phyloP scores from a whole-genome alignment of 2,329 filamentous ascomycete species.

The Zopfia rhizophila region DNA sequence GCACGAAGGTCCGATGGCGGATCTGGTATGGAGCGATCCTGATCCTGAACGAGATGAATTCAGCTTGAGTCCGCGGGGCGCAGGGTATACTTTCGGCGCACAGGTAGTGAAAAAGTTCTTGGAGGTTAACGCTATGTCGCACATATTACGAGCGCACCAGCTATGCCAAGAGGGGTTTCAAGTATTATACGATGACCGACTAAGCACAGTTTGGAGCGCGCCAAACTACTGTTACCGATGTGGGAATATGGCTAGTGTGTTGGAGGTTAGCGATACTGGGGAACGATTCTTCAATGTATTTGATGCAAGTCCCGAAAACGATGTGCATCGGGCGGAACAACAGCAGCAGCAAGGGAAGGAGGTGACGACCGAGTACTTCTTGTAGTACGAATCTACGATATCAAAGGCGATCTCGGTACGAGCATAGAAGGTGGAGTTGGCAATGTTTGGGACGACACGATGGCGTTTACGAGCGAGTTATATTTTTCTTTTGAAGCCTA shows the following conservation, averaged over 20 bases:
- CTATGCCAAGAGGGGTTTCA: constrained; percentile 98
- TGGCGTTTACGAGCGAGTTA: constrained; percentile 16
- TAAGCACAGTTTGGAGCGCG: constrained; percentile 94
- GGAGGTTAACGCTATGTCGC: constrained; percentile 96
- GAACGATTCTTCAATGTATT: constrained; percentile 98
- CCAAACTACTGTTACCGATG: constrained; percentile 88
- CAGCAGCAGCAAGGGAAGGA: constrained; percentile 80
- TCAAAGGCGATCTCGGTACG: constrained; percentile 17
- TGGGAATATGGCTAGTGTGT: constrained; percentile 95
- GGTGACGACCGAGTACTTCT: constrained; percentile 74
- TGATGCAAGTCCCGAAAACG: constrained; percentile 95
- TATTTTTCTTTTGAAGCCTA: not conserved
- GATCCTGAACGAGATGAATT: constrained; percentile 98
- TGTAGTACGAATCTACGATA: constrained; percentile 58
- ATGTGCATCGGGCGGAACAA: constrained; percentile 82
- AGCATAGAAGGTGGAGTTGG: constrained; percentile 31
- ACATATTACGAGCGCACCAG: constrained; percentile 97
- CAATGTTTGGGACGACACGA: constrained; percentile 11
- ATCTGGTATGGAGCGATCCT: constrained; percentile 97
- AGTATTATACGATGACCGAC: constrained; percentile 90
- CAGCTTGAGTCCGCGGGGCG: constrained; percentile 89
- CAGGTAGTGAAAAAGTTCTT: constrained; percentile 99
- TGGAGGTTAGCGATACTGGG: constrained; percentile 93
- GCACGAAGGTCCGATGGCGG: constrained; percentile 99
- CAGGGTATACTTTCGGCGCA: constrained; percentile 96